Percentiles rank a stretch among this genome's conserved stretches.
Conservation (phyloP, 805 yeast species). For the Kuraishia borneana region DNA sequence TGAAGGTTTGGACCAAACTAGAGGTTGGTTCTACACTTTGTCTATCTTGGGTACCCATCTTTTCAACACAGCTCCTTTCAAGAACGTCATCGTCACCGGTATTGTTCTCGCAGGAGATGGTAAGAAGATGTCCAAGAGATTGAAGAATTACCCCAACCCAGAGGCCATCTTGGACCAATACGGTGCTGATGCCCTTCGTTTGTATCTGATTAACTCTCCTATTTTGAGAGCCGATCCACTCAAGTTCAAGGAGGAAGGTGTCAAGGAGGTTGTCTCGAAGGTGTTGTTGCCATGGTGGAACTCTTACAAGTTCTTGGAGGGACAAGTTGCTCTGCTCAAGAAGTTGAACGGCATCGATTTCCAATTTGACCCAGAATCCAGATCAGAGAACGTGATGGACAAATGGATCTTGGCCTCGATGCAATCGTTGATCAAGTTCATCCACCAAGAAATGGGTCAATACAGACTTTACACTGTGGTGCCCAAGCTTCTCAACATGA, state of each 20-base stretch:
- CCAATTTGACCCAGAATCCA: conserved; percentile 52
- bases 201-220: conserved; percentile 94
- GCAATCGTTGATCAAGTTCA: conserved; percentile 79
- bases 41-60: conserved; percentile 92
- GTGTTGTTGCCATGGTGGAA: conserved; percentile 98
- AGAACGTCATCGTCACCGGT: conserved; percentile 94
- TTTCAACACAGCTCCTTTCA: conserved; percentile 85
- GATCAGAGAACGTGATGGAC: conserved; percentile 89
- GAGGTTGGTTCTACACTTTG: conserved; percentile 99
- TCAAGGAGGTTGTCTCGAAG: conserved; percentile 91
- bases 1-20: conserved; percentile 98
- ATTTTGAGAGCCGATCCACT: conserved; percentile 93
- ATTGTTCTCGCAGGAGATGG: conserved; percentile 97
- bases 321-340: conserved; percentile 76
- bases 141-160: conserved; percentile 98
- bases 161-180: conserved; percentile 65
- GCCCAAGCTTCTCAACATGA: conserved; percentile 77
- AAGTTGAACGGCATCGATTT: conserved; percentile 65
- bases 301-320: conserved; percentile 92
- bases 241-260: conserved; percentile 98
- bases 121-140: conserved; percentile 97
- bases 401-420: conserved; percentile 94
- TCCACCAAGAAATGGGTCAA: conserved; percentile 81
- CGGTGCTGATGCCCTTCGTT: conserved; percentile 97
- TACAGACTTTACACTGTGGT: conserved; percentile 94